Evolutionary conservation across 2,329 filamentous ascomycete species (phyloP), one percentile per base, ranked within the genome.

Genomic region (Pyricularia pennisetigena): DNA sequence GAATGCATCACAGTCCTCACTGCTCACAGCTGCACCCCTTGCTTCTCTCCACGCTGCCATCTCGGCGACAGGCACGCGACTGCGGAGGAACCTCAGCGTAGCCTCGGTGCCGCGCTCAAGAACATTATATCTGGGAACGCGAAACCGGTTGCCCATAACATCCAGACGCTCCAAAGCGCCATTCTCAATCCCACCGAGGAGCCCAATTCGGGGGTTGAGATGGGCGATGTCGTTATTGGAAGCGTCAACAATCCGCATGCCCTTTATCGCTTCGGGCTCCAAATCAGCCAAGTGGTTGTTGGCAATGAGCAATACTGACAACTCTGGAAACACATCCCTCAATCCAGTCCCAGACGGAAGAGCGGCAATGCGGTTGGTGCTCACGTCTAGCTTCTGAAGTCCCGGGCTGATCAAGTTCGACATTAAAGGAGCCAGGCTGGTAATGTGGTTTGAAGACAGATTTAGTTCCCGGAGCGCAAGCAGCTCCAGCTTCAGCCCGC

Each of bases 31-130:
- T 5, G 26, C 24, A 16, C 24, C 24, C 23, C 57, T 61, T 26
- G n/a, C 80, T 9, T 78, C 82, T 69, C 79, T 82, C 85, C 85
- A 88, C n/a, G 80, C 79, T 0, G 77, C 82, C 84, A 83, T 86
- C 73, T 87, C 85, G 0, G 82, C 84, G 1, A 83, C 81, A 0
- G 91, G 88, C 49, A 97, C 90, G 68, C 90, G 85, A 30, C 92
- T 90, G 70, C 91, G 85, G 66, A 97, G 78, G 90, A 93, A 97
- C 66, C 88, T 83, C 72, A 97, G 80, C 0, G 93, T 89, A 2
- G 92, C 90, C 73, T 97, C 93, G 0, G 94, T 97, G 0, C 94
- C 94, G 70, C 93, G 91, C 70, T 94, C 91, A 65, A 98, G 80
- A 7, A 97, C 85, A 71, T 90, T 91, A 81, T 90, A 94, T 68